phyloP scores from a whole-genome alignment of 2,329 filamentous ascomycete species.

The Ilyonectria destructans region DNA sequence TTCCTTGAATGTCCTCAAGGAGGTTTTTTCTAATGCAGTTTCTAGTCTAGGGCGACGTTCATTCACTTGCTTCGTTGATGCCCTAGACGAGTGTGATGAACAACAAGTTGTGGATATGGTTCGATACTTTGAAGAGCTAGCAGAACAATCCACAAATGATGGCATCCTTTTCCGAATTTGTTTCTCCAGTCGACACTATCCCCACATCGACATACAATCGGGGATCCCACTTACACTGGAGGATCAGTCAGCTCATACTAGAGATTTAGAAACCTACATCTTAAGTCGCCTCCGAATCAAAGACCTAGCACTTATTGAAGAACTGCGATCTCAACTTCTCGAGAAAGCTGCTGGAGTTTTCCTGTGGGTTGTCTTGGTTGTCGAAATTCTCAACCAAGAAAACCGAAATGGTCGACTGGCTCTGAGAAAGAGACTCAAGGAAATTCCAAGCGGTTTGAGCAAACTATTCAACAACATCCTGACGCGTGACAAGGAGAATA shows the following conservation, averaged over 20 bases:
- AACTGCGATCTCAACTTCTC: constrained; percentile 46
- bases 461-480: constrained; percentile 68
- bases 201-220: constrained; percentile 54
- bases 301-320: constrained; percentile 1
- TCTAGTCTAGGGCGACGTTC: constrained; percentile 22
- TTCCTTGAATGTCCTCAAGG: constrained; percentile 39
- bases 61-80: constrained; percentile 52
- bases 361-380: constrained; percentile 61
- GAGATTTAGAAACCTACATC: constrained; percentile 57
- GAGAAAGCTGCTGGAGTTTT: constrained; percentile 60
- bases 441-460: constrained; percentile 59
- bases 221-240: constrained; percentile 55
- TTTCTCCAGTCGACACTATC: constrained; percentile 65
- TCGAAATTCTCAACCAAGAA: constrained; percentile 59
- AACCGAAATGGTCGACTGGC: constrained; percentile 44
- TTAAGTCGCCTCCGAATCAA: constrained; percentile 48
- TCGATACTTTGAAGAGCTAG: constrained; percentile 58
- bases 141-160: constrained; percentile 44
- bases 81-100: constrained; percentile 66
- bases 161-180: constrained; percentile 54
- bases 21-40: constrained; percentile 45
- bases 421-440: constrained; percentile 49
- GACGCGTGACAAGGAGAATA: constrained; percentile 60
- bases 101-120: constrained; percentile 61
- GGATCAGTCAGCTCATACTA: constrained; percentile 52